Conservation (phyloP, 2,329 filamentous ascomycete species). For the Trichoderma sp. region DNA sequence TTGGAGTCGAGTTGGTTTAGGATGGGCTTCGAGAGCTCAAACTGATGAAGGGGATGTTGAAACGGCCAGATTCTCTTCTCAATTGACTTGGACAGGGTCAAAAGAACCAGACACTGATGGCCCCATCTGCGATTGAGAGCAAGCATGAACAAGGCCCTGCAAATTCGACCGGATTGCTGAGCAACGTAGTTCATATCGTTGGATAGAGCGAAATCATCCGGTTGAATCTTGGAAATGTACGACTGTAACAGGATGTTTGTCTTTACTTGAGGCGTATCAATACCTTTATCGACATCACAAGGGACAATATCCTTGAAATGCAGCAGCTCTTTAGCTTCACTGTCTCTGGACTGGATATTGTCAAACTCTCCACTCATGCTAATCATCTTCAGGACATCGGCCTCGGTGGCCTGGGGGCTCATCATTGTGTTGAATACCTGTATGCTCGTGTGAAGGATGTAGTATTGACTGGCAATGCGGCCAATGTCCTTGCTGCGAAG, state of each 20-base stretch:
- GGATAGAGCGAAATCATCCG: conserved; percentile 89
- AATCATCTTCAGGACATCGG: conserved; percentile 93
- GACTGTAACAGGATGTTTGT: conserved; percentile 94
- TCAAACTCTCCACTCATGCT: conserved; percentile 97
- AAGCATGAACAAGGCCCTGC: conserved; percentile 94
- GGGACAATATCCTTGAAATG: conserved; percentile 66
- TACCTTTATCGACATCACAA: conserved; percentile 73
- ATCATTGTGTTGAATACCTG: conserved; percentile 97
- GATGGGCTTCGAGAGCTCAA: conserved; percentile 81
- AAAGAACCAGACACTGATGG: conserved; percentile 84
- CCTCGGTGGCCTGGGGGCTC: conserved; percentile 79
- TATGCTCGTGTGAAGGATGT: conserved; percentile 88
- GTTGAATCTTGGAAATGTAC: conserved; percentile 81
- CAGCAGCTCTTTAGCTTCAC: conserved; percentile 81
- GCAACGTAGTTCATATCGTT: conserved; percentile 95
- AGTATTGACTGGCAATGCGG: conserved; percentile 94
- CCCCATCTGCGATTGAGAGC: conserved; percentile 94
- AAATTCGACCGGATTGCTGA: conserved; percentile 93
- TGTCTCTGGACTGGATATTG: conserved; percentile 91
- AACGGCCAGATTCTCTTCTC: conserved; percentile 95
- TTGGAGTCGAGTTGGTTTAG: conserved; percentile 83
- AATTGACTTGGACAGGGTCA: conserved; percentile 94
- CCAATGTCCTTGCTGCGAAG: conserved; percentile 92
- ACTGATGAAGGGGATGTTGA: conserved; percentile 92
- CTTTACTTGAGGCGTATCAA: conserved; percentile 75